These are phyloP conservation scores for Conoideocrella luteorostrata DNA, from an alignment of 2,329 filamentous ascomycete species.

Conservation along the genomic window DNA sequence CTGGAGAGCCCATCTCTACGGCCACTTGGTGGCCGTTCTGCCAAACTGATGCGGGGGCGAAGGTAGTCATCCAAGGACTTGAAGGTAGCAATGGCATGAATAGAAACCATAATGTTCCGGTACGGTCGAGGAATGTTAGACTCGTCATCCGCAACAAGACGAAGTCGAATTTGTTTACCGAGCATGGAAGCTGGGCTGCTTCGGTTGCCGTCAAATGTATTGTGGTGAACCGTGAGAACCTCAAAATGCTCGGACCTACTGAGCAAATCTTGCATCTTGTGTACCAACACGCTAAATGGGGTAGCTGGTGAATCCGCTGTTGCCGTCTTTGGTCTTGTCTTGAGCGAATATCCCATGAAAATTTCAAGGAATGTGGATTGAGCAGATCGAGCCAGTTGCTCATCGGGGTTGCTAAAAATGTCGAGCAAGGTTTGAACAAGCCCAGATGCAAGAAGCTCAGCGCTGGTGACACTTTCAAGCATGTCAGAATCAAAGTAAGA, in stretches of 20 bases:
- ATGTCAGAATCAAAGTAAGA: slow-evolving; percentile 84
- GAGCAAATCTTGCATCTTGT: slow-evolving; percentile 91
- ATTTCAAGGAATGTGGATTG: slow-evolving; percentile 81
- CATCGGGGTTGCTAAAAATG: slow-evolving; percentile 69
- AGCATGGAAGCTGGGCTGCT: slow-evolving; percentile 94
- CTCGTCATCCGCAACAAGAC: slow-evolving; percentile 81
- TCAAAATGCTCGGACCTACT: slow-evolving; percentile 98
- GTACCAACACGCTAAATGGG: slow-evolving; percentile 82
- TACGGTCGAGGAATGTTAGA: slow-evolving; percentile 85
- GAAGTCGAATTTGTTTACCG: slow-evolving; percentile 87
- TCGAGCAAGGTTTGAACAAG: slow-evolving; percentile 79
- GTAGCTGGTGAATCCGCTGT: slow-evolving; percentile 66
- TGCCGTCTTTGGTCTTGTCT: slow-evolving; percentile 57
- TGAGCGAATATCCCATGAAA: slow-evolving; percentile 76
- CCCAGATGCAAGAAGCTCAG: slow-evolving; percentile 84
- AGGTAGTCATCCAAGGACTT: slow-evolving; percentile 95
- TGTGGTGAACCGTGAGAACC: slow-evolving; percentile 90
- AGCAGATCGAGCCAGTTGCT: slow-evolving; percentile 56
- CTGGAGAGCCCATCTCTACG: slow-evolving; percentile 60
- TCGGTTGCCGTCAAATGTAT: slow-evolving; percentile 80
- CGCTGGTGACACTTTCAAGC: slow-evolving; percentile 88
- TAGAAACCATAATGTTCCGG: slow-evolving; percentile 94
- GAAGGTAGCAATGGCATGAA: slow-evolving; percentile 96
- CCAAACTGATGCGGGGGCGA: slow-evolving; percentile 76
- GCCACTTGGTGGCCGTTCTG: slow-evolving; percentile 58